Percentiles rank a stretch among this genome's conserved stretches.
These are phyloP conservation scores for Eucalyptus curtisii DNA, from an alignment of 345 rosid species.

Conservation along the genomic window DNA sequence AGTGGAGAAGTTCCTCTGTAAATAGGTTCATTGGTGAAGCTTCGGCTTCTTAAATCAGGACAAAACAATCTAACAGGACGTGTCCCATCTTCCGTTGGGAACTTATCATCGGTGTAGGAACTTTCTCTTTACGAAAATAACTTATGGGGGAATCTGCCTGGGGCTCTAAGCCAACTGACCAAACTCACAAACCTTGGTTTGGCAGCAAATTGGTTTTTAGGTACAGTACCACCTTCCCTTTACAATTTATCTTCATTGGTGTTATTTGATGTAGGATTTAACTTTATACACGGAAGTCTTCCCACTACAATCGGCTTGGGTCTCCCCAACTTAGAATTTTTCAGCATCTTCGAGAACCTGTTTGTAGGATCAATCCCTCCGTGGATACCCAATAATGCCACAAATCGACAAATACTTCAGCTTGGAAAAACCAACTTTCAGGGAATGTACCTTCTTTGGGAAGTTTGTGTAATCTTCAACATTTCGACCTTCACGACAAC, in stretches of 20 bases:
- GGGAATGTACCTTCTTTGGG: slow-evolving; percentile 7
- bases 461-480: neutral
- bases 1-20: neutral
- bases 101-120: neutral
- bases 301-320: neutral
- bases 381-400: neutral
- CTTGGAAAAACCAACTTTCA: neutral
- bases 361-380: slow-evolving; percentile 1
- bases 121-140: neutral
- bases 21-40: neutral
- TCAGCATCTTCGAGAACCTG: neutral
- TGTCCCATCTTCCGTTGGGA: neutral
- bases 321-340: neutral
- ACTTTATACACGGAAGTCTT: slow-evolving; percentile 7
- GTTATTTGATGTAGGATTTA: rapidly evolving
- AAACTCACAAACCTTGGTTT: neutral
- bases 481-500: neutral
- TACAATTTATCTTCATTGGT: slow-evolving; percentile 4
- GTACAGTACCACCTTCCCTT: slow-evolving; percentile 7
- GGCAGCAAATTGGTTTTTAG: neutral
- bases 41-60: neutral
- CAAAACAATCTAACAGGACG: neutral
- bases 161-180: neutral
- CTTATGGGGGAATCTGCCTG: slow-evolving; percentile 2
- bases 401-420: neutral